These are phyloP conservation scores for Ramaria rubella DNA, from an alignment of 768 basidiomycete species.

Conservation along the genomic window DNA sequence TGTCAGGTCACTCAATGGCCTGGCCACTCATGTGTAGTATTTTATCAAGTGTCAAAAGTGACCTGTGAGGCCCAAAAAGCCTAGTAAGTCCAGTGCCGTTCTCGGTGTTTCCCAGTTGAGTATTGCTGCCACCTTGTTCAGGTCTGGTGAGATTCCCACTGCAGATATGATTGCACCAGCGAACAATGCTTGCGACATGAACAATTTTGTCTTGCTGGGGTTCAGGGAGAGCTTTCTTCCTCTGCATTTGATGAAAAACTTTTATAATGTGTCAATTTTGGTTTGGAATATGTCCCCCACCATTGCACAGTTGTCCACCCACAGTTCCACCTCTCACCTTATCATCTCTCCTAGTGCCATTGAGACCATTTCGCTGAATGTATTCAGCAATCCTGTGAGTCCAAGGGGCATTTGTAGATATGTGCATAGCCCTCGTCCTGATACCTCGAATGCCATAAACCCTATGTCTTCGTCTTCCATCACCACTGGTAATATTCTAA, in stretches of 20 bases:
- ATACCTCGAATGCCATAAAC: slow-evolving; percentile 11
- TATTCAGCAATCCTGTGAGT: slow-evolving; percentile 12
- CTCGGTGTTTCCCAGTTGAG: slow-evolving; percentile 26
- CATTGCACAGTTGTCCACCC: slow-evolving; percentile 28
- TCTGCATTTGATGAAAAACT: slow-evolving; percentile 24
- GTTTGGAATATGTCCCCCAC: slow-evolving; percentile 28
- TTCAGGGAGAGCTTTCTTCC: slow-evolving; percentile 30
- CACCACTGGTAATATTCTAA: slow-evolving; percentile 9
- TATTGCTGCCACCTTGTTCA: slow-evolving; percentile 32
- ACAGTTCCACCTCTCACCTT: slow-evolving; percentile 7
- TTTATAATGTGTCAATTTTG: slow-evolving; percentile 19
- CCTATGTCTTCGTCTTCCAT: background rate
- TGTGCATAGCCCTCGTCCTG: slow-evolving; percentile 1
- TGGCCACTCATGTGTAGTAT: slow-evolving; percentile 28
- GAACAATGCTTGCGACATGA: slow-evolving; percentile 32
- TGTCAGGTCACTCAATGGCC: slow-evolving; percentile 27
- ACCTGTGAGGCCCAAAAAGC: slow-evolving; percentile 31
- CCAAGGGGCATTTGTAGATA: slow-evolving; percentile 19
- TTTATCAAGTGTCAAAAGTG: slow-evolving; percentile 31
- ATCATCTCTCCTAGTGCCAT: slow-evolving; percentile 13
- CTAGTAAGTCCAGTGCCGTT: no score
- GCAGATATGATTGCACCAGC: slow-evolving; percentile 29
- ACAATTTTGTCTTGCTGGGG: slow-evolving; percentile 29
- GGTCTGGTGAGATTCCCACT: slow-evolving; percentile 30
- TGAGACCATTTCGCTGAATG: slow-evolving; percentile 16